Base-by-base conservation (phyloP, 306 rosid genomes). In the Vicia villosa region DNA sequence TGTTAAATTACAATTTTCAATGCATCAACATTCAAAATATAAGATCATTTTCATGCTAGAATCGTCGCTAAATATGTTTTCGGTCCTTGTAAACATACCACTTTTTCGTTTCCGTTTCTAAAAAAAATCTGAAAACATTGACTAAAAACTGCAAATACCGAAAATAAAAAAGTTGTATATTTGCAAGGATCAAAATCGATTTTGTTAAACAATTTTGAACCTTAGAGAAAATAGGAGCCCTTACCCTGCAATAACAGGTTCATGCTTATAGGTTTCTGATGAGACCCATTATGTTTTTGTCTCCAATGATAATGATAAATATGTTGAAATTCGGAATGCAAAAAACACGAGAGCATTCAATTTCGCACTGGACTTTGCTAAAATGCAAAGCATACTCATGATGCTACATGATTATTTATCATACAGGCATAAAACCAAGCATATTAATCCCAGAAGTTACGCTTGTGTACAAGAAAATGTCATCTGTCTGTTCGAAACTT, bases 401-500 rank as follows among this genome's bases (percentile, higher is more conserved):
- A 70, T 77, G 78, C 73, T 80, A 78, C 50, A 82, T 73, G 74
- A 56, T 26, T 13, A 76, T 66, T 66, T 63, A 73, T 84, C 77
- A 72, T 82, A 86, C 81, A 78, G 61, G 83, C 79, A 86, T 50
- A 69, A 83, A 79, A 79, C 80, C 83, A 83, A 83, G 86, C 59
- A 82, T 86, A 73, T 70, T 71, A 87, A 79, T 85, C 82, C 84
- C 91, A 89, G 87, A 83, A 72, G 89, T 87, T 82, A 85, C 61
- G 84, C 77, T 59, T 6, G 61, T 74, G 83, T 90, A 90, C 97
- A 91, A 74, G 95, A 83, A 88, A 68, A 83, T 86, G 89, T 88
- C 92, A 72, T 85, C 88, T 72, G 67, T 83, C 26, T 66, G 83
- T 21, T 84, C 85, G 38, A 87, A 85, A 72, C 84, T 82, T 2